phyloP scores from a whole-genome alignment of 176 grass and related monocot species.

The Puya raimondii region DNA sequence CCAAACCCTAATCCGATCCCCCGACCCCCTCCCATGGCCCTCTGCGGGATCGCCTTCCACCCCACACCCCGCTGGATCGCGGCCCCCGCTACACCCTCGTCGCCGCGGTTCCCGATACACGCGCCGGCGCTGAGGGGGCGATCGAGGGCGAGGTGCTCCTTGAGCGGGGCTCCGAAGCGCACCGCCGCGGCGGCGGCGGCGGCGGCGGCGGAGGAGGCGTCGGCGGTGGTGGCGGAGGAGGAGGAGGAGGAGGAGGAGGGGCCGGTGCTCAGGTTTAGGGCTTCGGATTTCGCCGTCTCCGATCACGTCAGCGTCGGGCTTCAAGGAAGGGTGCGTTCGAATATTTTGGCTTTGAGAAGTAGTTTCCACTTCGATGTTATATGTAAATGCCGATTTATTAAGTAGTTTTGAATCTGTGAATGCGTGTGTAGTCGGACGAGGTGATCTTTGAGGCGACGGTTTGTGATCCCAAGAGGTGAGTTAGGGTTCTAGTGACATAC shows the following conservation, averaged over 20 bases:
- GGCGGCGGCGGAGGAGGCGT: not conserved
- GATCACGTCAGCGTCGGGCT: constrained; percentile 81
- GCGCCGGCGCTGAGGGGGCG: constrained; percentile 5
- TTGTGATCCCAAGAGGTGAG: constrained; percentile 70
- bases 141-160: not conserved
- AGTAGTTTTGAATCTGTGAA: constrained; percentile 3
- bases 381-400: not conserved
- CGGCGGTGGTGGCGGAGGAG: not conserved
- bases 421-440: constrained; percentile 66
- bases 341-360: constrained; percentile 1
- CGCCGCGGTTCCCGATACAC: constrained; percentile 7
- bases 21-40: constrained; percentile 35
- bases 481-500: not conserved
- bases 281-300: constrained; percentile 62
- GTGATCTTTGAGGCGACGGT: constrained; percentile 81
- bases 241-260: constrained; percentile 16
- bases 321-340: constrained; percentile 63
- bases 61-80: constrained; percentile 6
- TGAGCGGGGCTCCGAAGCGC: constrained; percentile 2
- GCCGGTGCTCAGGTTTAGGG: constrained; percentile 58
- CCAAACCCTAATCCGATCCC: not conserved
- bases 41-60: constrained; percentile 28
- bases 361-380: not conserved
- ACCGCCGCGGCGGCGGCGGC: constrained; percentile 7
- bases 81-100: constrained; percentile 7